Evolutionary conservation across 306 rosid species (phyloP), one percentile per base, ranked within the genome.

Genomic region (Sicyos edulis): DNA sequence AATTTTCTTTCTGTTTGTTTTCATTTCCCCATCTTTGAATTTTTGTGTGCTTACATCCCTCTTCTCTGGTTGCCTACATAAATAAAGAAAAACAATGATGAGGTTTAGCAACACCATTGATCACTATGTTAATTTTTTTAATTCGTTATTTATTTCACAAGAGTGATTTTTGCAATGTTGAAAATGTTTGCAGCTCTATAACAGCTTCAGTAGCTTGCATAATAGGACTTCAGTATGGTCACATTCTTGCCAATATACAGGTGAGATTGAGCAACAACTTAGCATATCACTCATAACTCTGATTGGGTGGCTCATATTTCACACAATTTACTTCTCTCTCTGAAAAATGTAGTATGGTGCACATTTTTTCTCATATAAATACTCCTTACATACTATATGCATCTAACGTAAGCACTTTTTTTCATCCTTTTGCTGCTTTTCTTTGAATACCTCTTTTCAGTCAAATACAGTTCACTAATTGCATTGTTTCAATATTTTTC

Each of bases 151-250:
- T 22, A 26, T 26, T 59, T 29, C 45, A 26, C 20, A 15, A 26
- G 20, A 15, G 45, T 29, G 12, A 29, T 14, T 60, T 60, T 60
- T 57, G 3, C 16, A 29, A 45, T 60, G 66, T 17, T 56, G 51
- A 8, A 56, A 32, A 55, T 72, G 75, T 73, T 73, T 71, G 47
- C 87, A 92, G 98, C 81, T 84, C 96, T 70, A 56, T 92, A 85
- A 85, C 96, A 51, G 92, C 98, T 24, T 87, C 96, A 50, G 96
- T 87, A 71, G 83, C 98, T 15, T 90, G 96, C 87, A 88, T 92
- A 75, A 79, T 92, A 82, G 98, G 98, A 77, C 96, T 92, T 74
- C 98, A 92, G 73, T 92, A 85, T 67, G 98, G 98, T 73, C 98
- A 92, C 24, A 71, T 90, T 82, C 96, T 92, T 75, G 88, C 89